Percentiles rank a stretch among this genome's conserved stretches.
These are phyloP conservation scores for Lodderomyces metapsilosis DNA, from an alignment of 1,139 yeast genomes.

Conservation along the genomic window DNA sequence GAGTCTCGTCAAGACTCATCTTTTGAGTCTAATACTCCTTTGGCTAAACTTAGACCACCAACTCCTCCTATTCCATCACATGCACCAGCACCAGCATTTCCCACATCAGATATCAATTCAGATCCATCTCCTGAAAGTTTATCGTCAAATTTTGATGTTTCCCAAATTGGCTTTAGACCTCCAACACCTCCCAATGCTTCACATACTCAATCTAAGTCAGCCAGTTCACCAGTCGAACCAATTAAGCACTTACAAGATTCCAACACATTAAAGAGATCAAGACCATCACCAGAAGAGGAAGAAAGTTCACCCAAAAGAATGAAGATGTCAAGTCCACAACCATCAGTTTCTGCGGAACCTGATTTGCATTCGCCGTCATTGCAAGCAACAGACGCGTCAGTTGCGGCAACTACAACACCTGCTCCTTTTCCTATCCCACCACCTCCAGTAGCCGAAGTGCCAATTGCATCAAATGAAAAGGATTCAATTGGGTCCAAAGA, in stretches of 20 bases:
- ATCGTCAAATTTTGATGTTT: neutral
- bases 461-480: neutral
- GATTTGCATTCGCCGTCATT: neutral
- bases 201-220: neutral
- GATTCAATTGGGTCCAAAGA: neutral
- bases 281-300: neutral
- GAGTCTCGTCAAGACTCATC: neutral
- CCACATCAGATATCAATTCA: neutral
- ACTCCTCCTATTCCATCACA: constrained; percentile 4
- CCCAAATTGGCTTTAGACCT: neutral
- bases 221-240: neutral
- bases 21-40: neutral
- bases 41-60: neutral
- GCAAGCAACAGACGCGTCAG: too few species aligned
- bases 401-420: too few species aligned
- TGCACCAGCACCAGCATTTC: neutral
- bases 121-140: neutral
- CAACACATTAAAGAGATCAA: neutral
- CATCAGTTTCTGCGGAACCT: neutral
- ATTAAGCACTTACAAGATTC: neutral
- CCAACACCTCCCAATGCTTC: constrained; percentile 5
- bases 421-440: constrained; percentile 2
- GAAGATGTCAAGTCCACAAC: neutral
- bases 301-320: neutral
- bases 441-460: constrained; percentile 1